Evolutionary conservation across 495 filamentous ascomycete genomes (phyloP), one percentile per base, ranked within the genome.

Genomic region (Aspergillus saccharolyticus): DNA sequence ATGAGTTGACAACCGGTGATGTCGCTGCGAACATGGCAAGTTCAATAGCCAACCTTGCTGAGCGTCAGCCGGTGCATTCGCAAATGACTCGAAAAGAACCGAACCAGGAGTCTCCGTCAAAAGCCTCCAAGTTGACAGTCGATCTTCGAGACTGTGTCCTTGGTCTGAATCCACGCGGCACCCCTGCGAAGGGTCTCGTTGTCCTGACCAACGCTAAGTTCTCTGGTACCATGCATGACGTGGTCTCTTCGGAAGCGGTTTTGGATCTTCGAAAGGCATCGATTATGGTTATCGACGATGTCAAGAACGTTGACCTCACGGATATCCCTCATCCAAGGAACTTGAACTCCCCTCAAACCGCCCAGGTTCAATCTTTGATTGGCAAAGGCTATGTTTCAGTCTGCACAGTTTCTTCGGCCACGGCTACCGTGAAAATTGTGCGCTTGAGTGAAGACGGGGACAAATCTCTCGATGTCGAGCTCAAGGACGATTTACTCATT

Each of bases 401-500:
- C 20, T 86, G 88, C 51, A 87, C 85, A 24, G 87, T 97, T 44
- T 96, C 91, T 12, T 83, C 90, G 6, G 90, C 90, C 0, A 86
- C 82, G 52, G 80, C 82, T 20, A 74, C 74, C 9, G 77, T 93
- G 7, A 81, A 83, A 21, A 58, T 89, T 15, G 71, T 79, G 10
- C 78, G 77, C 12, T 63, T 69, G 20, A 74, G 72, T 43, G 74
- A 76, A 0, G 78, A 83, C 25, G 83, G 78, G 0, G 76, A 81
- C 12, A 84, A 85, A 55, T 83, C 83, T 39, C 68, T 96, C 10
- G 90, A 94, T 62, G 80, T 96, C 3, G 89, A 96, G 58, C 62
- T 97, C 9, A 82, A 81, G 44, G 89, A 95, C 66, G 88, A 94
- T 65, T 77, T 99, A 2, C 77, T 97, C 24, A 85, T 99, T 20